phyloP scores from a whole-genome alignment of 495 filamentous ascomycete genomes.

The Trichoderma orchidacearum region DNA sequence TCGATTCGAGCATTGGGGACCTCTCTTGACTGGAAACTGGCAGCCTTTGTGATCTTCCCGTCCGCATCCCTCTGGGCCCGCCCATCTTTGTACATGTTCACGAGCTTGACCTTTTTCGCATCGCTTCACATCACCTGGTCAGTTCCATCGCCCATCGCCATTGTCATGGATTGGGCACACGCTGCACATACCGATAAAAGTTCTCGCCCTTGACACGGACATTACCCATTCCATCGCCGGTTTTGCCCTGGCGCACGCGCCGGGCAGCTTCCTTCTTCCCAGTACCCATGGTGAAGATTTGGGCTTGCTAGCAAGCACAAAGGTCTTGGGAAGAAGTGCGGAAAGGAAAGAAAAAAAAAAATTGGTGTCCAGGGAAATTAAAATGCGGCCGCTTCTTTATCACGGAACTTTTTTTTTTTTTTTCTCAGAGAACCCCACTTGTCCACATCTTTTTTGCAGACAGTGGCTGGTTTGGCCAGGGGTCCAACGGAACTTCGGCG shows the following conservation, averaged over 20 bases:
- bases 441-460: not conserved
- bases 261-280: conserved; percentile 85
- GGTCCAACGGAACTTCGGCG: not conserved
- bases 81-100: conserved; percentile 79
- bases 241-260: conserved; percentile 66
- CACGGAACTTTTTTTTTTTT: conserved; percentile 10
- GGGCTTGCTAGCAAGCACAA: not conserved
- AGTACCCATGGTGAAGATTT: conserved; percentile 58
- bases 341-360: not conserved
- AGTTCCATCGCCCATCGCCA: not conserved
- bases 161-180: not conserved
- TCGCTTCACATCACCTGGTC: conserved; percentile 23
- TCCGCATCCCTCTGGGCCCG: conserved; percentile 56
- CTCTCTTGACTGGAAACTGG: conserved; percentile 63
- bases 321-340: not conserved
- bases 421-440: not conserved
- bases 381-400: not conserved
- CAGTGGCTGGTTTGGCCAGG: not conserved
- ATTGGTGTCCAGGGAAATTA: not conserved
- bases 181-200: conserved; percentile 53
- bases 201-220: conserved; percentile 92
- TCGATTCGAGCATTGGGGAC: conserved; percentile 76
- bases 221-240: conserved; percentile 73
- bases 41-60: conserved; percentile 62
- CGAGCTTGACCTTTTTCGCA: conserved; percentile 73